Evolutionary conservation across 495 filamentous ascomycete species (phyloP).

Genomic region (Hyaloscypha hepaticicola): DNA sequence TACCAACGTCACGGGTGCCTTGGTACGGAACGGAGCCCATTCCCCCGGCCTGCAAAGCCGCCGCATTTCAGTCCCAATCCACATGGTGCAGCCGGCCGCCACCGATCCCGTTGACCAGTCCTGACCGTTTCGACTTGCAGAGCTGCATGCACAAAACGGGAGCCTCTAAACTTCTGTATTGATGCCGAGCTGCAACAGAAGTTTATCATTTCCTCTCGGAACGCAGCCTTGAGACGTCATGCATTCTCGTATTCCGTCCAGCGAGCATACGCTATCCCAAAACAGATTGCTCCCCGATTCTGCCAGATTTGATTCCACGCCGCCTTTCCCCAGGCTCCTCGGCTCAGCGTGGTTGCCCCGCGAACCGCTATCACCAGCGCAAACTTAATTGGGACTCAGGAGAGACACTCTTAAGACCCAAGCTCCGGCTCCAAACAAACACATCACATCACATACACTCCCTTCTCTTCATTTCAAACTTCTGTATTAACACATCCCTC

Average conservation of each 20-base stretch:
- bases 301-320: not conserved
- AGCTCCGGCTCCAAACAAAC: not conserved
- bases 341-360: conserved; percentile 16
- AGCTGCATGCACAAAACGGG: not conserved
- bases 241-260: not conserved
- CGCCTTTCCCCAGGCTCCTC: not conserved
- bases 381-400: not conserved
- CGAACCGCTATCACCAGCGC: not conserved
- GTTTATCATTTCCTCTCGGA: not conserved
- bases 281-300: not conserved
- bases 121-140: not conserved
- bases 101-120: not conserved
- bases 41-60: not conserved
- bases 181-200: not conserved
- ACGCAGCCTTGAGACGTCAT: conserved; percentile 9
- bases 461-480: conserved; percentile 25
- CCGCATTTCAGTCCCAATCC: not conserved
- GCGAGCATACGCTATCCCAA: not conserved
- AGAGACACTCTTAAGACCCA: not conserved
- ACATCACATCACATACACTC: not conserved
- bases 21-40: not conserved
- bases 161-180: not conserved
- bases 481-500: conserved; percentile 32
- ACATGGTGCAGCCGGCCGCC: not conserved
- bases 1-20: not conserved